Base-by-base conservation (phyloP, 2,329 filamentous ascomycete genomes). In the Verticillium alfalfae region DNA sequence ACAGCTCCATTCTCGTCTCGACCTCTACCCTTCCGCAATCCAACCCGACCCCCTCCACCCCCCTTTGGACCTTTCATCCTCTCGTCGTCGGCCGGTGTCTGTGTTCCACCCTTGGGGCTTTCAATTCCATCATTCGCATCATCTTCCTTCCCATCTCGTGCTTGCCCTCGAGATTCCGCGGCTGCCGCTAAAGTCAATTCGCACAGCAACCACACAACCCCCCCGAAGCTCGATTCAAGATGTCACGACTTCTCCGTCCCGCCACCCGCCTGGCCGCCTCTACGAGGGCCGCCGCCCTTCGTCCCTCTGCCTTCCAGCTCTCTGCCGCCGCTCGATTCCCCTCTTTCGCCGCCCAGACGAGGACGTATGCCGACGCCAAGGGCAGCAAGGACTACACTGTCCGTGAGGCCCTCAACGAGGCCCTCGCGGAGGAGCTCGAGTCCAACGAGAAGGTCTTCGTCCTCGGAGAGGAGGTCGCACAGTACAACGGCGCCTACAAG, bases 401-500 rank as follows among this genome's bases (percentile, higher is more conserved):
- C 72, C 88, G 95, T 81, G 95, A 99, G 76, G 95, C 95, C 64
- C 84, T 99, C 74, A 99, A 99, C 78, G 94, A 99, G 84, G 95
- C 95, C 64, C 88, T 99, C 74, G 93, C 93, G 57, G 95, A 99
- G 83, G 95, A 99, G 85, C 88, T 99, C 78, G 93, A 97, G 84
- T 76, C 79, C 74, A 96, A 99, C 79, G 84, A 89, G 67, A 98
- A 97, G 84, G 93, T 97, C 70, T 99, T 97, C 78, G 82, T 99
- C 69, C 79, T 99, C 63, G 95, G 95, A 72, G 95, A 99, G 84
- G 95, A 99, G 83, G 95, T 99, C 73, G 95, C 95, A 72, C 95
- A 99, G 81, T 99, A 99, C 84, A 99, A 99, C 79, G 95, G 95
- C 84, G 94, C 94, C 75, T 99, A 99, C 88, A 99, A 99, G 83